Percentiles rank a stretch among this genome's conserved stretches.
Conservation (phyloP, 768 basidiomycete genomes). For the Calvatia gigantea region DNA sequence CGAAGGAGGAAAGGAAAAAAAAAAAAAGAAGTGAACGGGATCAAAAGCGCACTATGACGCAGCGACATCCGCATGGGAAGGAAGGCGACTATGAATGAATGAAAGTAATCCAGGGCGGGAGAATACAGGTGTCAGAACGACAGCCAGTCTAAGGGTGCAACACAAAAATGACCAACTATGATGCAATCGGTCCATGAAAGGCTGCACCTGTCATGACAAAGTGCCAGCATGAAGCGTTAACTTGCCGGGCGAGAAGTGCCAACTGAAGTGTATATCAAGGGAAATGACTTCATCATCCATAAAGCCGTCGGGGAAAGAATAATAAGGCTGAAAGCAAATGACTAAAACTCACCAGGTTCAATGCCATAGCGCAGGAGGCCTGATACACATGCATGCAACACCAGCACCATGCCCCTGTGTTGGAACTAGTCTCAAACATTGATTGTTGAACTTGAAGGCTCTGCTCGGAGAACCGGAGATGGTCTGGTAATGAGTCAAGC, state of each 20-base stretch:
- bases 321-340: neutral
- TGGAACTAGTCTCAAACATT: conserved; percentile 79
- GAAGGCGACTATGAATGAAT: conserved; percentile 3
- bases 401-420: conserved; percentile 80
- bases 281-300: conserved; percentile 6
- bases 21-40: neutral
- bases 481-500: conserved; percentile 63
- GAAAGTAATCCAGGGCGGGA: neutral
- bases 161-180: conserved; percentile 3
- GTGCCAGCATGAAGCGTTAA: conserved; percentile 6
- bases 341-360: conserved; percentile 53
- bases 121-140: neutral
- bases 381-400: conserved; percentile 72
- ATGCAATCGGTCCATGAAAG: conserved; percentile 6
- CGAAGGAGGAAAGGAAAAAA: neutral
- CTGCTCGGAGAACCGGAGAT: conserved; percentile 68
- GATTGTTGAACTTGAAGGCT: conserved; percentile 65
- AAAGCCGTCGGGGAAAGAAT: conserved; percentile 9
- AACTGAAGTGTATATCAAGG: conserved; percentile 7
- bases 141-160: neutral
- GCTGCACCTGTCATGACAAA: conserved; percentile 14
- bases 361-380: conserved; percentile 61
- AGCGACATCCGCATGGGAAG: neutral
- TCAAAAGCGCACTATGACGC: conserved; percentile 7
- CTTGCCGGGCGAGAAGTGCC: conserved; percentile 13